Evolutionary conservation across 176 grass and related monocot species (phyloP), one percentile per base, ranked within the genome.

Genomic region (Neostapfia colusana): DNA sequence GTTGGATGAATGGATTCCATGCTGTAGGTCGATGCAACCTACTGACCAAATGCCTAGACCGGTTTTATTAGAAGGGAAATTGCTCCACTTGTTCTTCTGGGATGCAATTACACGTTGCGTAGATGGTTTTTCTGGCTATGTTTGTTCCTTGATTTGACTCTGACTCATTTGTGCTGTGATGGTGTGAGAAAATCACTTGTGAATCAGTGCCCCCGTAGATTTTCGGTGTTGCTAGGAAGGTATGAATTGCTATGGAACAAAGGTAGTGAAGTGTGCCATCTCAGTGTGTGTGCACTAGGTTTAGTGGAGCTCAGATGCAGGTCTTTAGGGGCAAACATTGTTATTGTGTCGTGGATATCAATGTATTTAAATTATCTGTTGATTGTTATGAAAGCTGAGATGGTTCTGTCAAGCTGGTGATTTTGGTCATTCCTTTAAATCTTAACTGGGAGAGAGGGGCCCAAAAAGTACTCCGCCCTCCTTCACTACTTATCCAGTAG

Each of bases 21-120:
- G 42, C 10, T 55, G 10, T 78, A 69, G 25, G 24, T 63, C 83
- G 36, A 27, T 34, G 24, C 36, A 16, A 79, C 62, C 42, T 60
- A 25, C 25, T 48, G 41, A 61, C 44, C 35, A 54, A 51, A 6
- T n/a, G 10, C 2, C 18, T 59, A 0, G 3, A 41, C 40, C 37
- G 43, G 14, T 54, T 53, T 18, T 16, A 8, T 65, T 78, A 66
- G 14, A 27, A 40, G 14, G 48, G 0, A 26, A 23, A 67, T 28
- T 56, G 6, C 18, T 27, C 42, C 26, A 49, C 1, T 77, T 49
- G 18, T 49, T 77, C 59, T 76, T 43, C 8, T 18, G 12, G 2
- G 25, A 78, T 77, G 73, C 41, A 76, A 69, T 64, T 81, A 20
- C 24, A 69, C 39, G 24, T 27, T n/a, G 9, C 38, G 8, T 43